phyloP scores from a whole-genome alignment of 208 protist species.

The Wallacemonas rigidus region DNA sequence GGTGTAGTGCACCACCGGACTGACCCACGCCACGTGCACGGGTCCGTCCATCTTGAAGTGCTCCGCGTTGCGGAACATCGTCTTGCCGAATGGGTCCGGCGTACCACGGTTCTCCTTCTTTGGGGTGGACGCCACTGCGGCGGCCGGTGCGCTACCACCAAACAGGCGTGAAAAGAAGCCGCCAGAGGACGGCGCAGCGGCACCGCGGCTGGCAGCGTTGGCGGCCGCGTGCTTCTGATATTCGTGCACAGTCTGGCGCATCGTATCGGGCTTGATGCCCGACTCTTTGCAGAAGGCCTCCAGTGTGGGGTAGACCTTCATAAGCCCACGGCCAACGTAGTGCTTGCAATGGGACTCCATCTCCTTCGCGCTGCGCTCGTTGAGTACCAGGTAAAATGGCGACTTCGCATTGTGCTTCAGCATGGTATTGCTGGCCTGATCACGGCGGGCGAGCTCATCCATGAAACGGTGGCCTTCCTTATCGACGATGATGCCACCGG shows the following conservation, averaged over 20 bases:
- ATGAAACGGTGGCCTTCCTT: conserved; percentile 76
- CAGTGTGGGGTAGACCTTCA: conserved; percentile 50
- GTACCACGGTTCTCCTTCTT: conserved; percentile 19
- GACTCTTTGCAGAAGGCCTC: conserved; percentile 53
- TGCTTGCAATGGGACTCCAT: conserved; percentile 80
- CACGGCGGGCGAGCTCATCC: conserved; percentile 92
- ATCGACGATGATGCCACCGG: conserved; percentile 88
- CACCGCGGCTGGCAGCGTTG: conserved; percentile 27
- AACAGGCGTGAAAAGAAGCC: conserved; percentile 37
- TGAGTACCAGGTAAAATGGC: conserved; percentile 73
- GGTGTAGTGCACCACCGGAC: conserved; percentile 96
- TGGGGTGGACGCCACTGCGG: not conserved
- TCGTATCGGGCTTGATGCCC: conserved; percentile 28
- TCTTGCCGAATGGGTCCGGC: conserved; percentile 85
- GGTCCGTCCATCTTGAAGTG: conserved; percentile 47
- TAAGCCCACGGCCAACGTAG: conserved; percentile 79
- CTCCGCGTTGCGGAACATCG: conserved; percentile 65
- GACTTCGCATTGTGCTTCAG: conserved; percentile 39
- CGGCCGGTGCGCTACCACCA: conserved; percentile 4
- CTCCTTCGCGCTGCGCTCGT: conserved; percentile 52
- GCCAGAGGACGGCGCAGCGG: not conserved
- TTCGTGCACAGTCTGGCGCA: conserved; percentile 44
- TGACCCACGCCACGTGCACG: conserved; percentile 78
- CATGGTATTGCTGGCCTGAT: conserved; percentile 85
- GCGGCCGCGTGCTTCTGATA: conserved; percentile 47